Percentiles rank a stretch among this genome's conserved stretches.
Evolutionary conservation across 2,329 filamentous ascomycete species (phyloP).

Genomic region (Neospermospora avenae): DNA sequence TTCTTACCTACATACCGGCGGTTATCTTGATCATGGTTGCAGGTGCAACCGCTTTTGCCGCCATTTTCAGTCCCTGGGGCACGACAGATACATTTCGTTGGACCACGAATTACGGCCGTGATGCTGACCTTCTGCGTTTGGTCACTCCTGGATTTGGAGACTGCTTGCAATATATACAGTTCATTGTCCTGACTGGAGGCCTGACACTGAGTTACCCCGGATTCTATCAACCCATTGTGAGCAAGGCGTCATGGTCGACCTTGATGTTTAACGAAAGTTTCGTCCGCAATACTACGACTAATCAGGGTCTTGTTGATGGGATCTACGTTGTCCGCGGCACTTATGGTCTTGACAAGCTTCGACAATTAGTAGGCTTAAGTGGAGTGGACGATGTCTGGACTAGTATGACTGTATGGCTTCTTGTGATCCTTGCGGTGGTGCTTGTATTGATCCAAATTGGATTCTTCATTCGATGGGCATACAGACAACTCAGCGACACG

Average conservation of each 20-base stretch:
- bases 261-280: conserved; percentile 94
- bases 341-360: conserved; percentile 76
- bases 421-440: conserved; percentile 68
- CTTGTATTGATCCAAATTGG: conserved; percentile 70
- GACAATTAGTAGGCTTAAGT: conserved; percentile 79
- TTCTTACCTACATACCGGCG: conserved; percentile 74
- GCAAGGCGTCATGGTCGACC: conserved; percentile 81
- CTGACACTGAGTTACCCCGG: conserved; percentile 87
- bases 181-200: conserved; percentile 81
- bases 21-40: conserved; percentile 76
- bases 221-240: conserved; percentile 88
- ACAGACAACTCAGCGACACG: conserved; percentile 66
- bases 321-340: conserved; percentile 78
- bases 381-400: conserved; percentile 82
- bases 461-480: conserved; percentile 74
- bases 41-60: conserved; percentile 77
- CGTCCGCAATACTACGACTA: conserved; percentile 64
- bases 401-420: conserved; percentile 87
- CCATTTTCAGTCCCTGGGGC: conserved; percentile 91
- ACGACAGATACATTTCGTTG: conserved; percentile 87
- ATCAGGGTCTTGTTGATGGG: conserved; percentile 71
- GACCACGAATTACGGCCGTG: conserved; percentile 96
- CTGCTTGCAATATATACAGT: conserved; percentile 96
- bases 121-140: conserved; percentile 84
- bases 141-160: conserved; percentile 96